phyloP scores from a whole-genome alignment of 805 yeast species.

The Candida hungchunana region DNA sequence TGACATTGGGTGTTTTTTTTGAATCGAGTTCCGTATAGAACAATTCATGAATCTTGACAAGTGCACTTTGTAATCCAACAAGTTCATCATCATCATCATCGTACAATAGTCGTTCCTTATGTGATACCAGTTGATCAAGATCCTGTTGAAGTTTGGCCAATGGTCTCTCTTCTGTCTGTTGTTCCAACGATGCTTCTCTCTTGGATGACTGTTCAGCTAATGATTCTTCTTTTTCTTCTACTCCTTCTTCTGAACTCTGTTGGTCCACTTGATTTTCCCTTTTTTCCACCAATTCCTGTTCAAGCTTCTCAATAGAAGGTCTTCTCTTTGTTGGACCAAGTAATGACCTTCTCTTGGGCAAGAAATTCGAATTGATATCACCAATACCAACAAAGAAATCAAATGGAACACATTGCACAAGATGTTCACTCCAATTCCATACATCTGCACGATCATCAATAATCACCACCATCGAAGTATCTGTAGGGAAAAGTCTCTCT shows the following conservation, averaged over 20 bases:
- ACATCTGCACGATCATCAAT: constrained; percentile 98
- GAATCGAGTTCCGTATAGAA: constrained; percentile 48
- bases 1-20: constrained; percentile 59
- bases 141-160: constrained; percentile 77
- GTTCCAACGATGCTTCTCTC: constrained; percentile 67
- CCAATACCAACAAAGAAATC: constrained; percentile 97
- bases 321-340: constrained; percentile 62
- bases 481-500: constrained; percentile 88
- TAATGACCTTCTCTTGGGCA: constrained; percentile 68
- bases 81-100: constrained; percentile 88
- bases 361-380: constrained; percentile 87
- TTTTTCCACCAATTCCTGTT: constrained; percentile 39
- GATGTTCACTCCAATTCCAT: constrained; percentile 94
- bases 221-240: constrained; percentile 27
- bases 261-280: constrained; percentile 11
- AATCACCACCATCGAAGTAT: constrained; percentile 92
- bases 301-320: constrained; percentile 52
- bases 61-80: constrained; percentile 52
- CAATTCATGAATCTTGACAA: constrained; percentile 58
- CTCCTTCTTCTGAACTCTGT: constrained; percentile 24
- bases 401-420: constrained; percentile 90
- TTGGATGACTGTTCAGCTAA: constrained; percentile 39
- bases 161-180: constrained; percentile 79
- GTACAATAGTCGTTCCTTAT: constrained; percentile 42
- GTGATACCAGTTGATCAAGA: constrained; percentile 39